These are phyloP conservation scores for Allium fistulosum DNA, from an alignment of 106 monocot species.

Conservation along the genomic window DNA sequence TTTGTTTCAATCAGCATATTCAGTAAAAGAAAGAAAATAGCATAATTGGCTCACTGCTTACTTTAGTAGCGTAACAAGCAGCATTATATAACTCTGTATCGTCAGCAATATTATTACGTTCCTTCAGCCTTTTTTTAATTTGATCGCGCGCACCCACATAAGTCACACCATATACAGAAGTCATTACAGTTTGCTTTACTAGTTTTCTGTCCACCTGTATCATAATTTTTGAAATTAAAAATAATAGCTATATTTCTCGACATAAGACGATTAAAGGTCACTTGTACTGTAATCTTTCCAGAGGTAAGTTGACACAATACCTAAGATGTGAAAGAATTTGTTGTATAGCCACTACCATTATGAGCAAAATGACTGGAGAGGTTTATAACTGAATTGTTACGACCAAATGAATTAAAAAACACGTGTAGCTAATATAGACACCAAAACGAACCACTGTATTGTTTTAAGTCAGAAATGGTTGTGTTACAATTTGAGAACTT, in stretches of 20 bases:
- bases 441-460: no score
- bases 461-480: no score
- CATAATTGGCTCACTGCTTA: conserved; percentile 16
- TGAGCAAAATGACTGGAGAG: no score
- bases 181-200: conserved; percentile 99
- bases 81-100: conserved; percentile 54
- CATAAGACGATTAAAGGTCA: no score
- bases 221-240: conserved; percentile 9
- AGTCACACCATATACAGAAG: conserved; percentile 99
- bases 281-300: no score
- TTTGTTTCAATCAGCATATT: neutral
- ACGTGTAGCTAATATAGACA: no score
- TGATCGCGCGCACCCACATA: conserved; percentile 96
- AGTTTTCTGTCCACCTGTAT: conserved; percentile 92
- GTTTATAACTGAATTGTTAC: no score
- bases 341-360: no score
- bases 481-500: no score
- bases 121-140: conserved; percentile 89
- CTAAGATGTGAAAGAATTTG: no score
- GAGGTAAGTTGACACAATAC: no score
- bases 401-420: no score
- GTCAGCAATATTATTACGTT: conserved; percentile 46
- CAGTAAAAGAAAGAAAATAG: neutral
- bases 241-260: neutral
- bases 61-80: conserved; percentile 89